Evolutionary conservation across 2,329 filamentous ascomycete genomes (phyloP).

Genomic region (Aspergillus nomiae): DNA sequence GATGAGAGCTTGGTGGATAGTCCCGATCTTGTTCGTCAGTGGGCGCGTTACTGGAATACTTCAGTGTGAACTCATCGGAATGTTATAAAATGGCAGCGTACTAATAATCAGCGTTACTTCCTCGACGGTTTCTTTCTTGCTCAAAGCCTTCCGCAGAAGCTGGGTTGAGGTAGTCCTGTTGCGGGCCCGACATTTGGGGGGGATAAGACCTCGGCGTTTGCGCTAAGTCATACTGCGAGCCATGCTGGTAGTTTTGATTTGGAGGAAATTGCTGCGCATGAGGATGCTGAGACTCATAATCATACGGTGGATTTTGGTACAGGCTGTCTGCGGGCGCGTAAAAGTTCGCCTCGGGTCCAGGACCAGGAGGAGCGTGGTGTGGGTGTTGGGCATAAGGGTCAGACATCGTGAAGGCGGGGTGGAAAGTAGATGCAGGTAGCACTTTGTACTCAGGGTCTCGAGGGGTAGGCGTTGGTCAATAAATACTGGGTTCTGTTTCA

Average conservation of each 20-base stretch:
- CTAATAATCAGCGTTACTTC: conserved; percentile 26
- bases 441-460: not conserved
- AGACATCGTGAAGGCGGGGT: conserved; percentile 45
- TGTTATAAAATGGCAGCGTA: conserved; percentile 6
- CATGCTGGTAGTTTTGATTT: conserved; percentile 9
- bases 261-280: conserved; percentile 14
- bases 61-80: not conserved
- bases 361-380: conserved; percentile 28
- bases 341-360: conserved; percentile 20
- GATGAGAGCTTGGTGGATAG: not conserved
- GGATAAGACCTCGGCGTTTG: conserved; percentile 11
- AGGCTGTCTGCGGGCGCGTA: conserved; percentile 28
- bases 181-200: conserved; percentile 9
- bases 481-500: not conserved
- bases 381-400: conserved; percentile 52
- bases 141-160: not conserved
- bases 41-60: not conserved
- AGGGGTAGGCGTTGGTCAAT: not conserved
- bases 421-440: not conserved
- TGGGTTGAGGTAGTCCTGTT: conserved; percentile 8
- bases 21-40: not conserved
- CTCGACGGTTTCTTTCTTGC: not conserved
- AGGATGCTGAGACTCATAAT: conserved; percentile 27
- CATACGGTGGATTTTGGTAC: conserved; percentile 24
- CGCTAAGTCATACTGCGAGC: conserved; percentile 13